A percentile compares a stretch with the other conserved stretches of the same genome.
Conservation (phyloP, 2,329 filamentous ascomycete species). For the Diaporthe ampelina region DNA sequence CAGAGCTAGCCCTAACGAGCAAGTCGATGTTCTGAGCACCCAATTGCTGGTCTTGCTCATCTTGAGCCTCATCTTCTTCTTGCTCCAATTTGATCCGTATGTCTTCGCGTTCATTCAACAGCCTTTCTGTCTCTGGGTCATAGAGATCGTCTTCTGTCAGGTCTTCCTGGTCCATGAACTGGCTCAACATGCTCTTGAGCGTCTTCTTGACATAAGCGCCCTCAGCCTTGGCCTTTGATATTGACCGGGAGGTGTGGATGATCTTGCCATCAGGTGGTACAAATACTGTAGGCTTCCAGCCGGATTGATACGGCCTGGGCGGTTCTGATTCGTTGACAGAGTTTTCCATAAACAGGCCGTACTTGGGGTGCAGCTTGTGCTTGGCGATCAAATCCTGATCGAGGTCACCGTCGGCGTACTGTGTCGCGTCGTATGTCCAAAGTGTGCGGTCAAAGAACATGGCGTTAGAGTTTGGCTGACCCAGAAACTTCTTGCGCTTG, state of each 20-base stretch:
- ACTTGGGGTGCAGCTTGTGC: constrained; percentile 65
- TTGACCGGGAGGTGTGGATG: constrained; percentile 59
- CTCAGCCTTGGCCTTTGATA: constrained; percentile 42
- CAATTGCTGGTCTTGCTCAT: constrained; percentile 38
- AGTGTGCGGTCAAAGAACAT: constrained; percentile 69
- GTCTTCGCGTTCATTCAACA: constrained; percentile 43
- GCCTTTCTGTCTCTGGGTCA: constrained; percentile 42
- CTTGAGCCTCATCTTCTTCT: constrained; percentile 44
- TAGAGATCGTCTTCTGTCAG: constrained; percentile 45
- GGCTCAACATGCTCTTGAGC: constrained; percentile 43
- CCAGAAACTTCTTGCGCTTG: constrained; percentile 67
- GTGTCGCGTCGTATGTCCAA: constrained; percentile 66
- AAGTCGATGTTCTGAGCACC: constrained; percentile 43
- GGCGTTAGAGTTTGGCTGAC: constrained; percentile 66
- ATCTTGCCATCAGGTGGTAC: constrained; percentile 63
- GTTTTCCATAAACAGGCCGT: constrained; percentile 64
- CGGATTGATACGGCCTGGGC: constrained; percentile 57
- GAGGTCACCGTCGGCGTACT: constrained; percentile 63
- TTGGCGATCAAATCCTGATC: constrained; percentile 64
- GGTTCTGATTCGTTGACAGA: constrained; percentile 62
- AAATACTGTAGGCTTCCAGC: constrained; percentile 63
- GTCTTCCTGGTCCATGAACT: constrained; percentile 46
- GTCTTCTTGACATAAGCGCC: constrained; percentile 43
- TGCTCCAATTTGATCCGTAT: constrained; percentile 43
- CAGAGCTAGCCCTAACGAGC: constrained; percentile 43